Percentiles rank a stretch among this genome's conserved stretches.
Conservation (phyloP, 2,329 filamentous ascomycete genomes). For the Ophiocordyceps robertsii region DNA sequence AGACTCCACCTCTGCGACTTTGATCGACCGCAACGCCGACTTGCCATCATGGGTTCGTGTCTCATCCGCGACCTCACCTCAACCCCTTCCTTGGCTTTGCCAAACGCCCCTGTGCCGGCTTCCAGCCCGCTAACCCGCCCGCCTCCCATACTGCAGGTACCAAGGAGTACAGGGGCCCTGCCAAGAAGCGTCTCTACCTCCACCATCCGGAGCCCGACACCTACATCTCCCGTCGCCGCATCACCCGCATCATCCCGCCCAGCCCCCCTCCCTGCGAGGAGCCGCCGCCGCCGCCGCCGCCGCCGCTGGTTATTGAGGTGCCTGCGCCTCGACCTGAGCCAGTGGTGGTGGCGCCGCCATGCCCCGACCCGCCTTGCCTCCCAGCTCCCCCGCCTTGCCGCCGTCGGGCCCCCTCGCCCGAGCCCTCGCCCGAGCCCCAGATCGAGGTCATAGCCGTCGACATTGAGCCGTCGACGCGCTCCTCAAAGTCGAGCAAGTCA, state of each 20-base stretch:
- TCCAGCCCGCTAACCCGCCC: slow-evolving; percentile 9
- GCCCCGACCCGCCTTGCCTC: slow-evolving; percentile 2
- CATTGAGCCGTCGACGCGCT: slow-evolving; percentile 17
- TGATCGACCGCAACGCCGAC: no score
- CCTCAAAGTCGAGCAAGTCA: slow-evolving; percentile 8
- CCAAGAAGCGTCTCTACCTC: slow-evolving; percentile 30
- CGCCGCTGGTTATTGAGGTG: slow-evolving; percentile 6
- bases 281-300: slow-evolving; percentile 9
- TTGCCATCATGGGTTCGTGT: not conserved
- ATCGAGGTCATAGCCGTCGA: slow-evolving; percentile 26
- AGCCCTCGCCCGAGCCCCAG: slow-evolving; percentile 14
- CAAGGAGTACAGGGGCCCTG: slow-evolving; percentile 10
- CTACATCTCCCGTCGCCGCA: slow-evolving; percentile 18
- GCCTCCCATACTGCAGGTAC: slow-evolving; percentile 8
- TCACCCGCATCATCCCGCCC: slow-evolving; percentile 24
- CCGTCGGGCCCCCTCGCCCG: slow-evolving; percentile 8
- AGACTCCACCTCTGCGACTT: slow-evolving; percentile 14
- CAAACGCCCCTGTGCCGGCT: no score
- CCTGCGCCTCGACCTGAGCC: slow-evolving; percentile 5
- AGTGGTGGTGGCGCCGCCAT: slow-evolving; percentile 2
- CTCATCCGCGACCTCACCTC: not conserved
- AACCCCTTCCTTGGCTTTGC: not conserved
- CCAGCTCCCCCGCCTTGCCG: slow-evolving; percentile 5
- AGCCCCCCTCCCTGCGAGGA: slow-evolving; percentile 1
- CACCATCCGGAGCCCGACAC: slow-evolving; percentile 25